Evolutionary conservation across 2,329 filamentous ascomycete species (phyloP), one percentile per base, ranked within the genome.

Genomic region (Akanthomyces uredinophilus): DNA sequence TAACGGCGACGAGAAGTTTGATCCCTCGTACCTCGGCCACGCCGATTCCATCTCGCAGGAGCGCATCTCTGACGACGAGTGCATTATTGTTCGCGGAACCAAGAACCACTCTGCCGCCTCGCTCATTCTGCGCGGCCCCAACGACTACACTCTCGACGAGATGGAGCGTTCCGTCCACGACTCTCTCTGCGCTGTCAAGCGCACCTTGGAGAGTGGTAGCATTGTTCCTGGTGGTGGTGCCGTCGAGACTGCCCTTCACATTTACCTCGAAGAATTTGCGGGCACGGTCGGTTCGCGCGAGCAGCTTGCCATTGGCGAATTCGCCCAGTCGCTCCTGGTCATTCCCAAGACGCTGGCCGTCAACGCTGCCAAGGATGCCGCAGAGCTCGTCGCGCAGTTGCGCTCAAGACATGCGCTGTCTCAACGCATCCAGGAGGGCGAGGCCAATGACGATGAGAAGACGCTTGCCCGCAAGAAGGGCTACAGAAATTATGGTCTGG

Each of bases 161-260:
- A 99, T 98, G 94, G 95, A 99, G 83, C 90, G 95, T 67, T 98
- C 95, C 1, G 87, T 99, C 20, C 95, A 99, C 79, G 95, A 99
- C 78, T 96, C 94, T 16, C 83, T 99, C 52, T 97, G 91, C 68
- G 95, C 95, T 52, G 93, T 99, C 66, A 99, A 99, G 87, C 87
- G 95, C 69, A 97, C 95, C 3, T 83, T 99, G 8, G 95, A 99
- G 80, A 96, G 92, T 72, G 95, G 95, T 71, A 93, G 91, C 78
- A 96, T 99, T 67, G 95, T 99, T 44, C 95, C 95, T 18, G 95
- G 95, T 67, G 95, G 95, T 67, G 95, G 94, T 73, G 95, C 95
- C 49, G 94, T 97, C 24, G 95, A 99, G 82, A 98, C 95, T n/a
- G 95, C 95, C 54, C 85, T 99, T 67, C 95, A 98, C 81, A 99